Evolutionary conservation across 768 basidiomycete genomes (phyloP), one percentile per base, ranked within the genome.

Genomic region (Artomyces pyxidatus): DNA sequence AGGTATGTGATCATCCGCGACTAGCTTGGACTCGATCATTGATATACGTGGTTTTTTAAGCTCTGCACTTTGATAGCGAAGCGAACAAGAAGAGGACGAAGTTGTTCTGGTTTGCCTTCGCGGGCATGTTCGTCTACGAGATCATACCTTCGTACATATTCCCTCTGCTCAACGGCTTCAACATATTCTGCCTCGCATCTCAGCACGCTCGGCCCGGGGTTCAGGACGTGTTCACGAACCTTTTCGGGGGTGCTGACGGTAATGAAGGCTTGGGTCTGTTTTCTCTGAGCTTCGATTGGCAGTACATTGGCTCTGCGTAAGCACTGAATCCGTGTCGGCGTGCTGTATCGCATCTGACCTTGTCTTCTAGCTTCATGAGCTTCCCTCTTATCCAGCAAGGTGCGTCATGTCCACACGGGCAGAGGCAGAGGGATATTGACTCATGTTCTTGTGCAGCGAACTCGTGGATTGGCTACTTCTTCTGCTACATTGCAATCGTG

Each of bases 241-340:
- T 86, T 0, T 85, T 86, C 50, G 85, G 85, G 25, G 85, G 85
- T 5, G 66, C 75, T 3, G 70, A 76, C 29, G 81, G 74, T 25
- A 86, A 85, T 55, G 83, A 86, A 61, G 83, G 82, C 0, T 67
- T 85, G 35, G 83, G 83, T 0, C 57, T 85, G 17, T 48, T 79
- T 35, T 76, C 74, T 28, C 49, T 85, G 37, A 77, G 77, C n/a
- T 73, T 85, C 40, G 83, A 85, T 56, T 86, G 80, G 80, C 78
- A 81, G 51, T 80, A 80, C 54, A 78, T 82, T 52, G 73, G 73
- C 0, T 77, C 78, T 14, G 30, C 25, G 56, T 62, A 35, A 17
- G 62, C 57, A n/a, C 3, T 14, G 11, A 6, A n/a, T 26, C 11
- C 17, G 30, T 17, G n/a, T 35, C 6, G 14, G 10, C 19, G 19